Evolutionary conservation across 805 yeast genomes (phyloP), one percentile per base, ranked within the genome.

Genomic region (Tetrapisispora taiwanensis): DNA sequence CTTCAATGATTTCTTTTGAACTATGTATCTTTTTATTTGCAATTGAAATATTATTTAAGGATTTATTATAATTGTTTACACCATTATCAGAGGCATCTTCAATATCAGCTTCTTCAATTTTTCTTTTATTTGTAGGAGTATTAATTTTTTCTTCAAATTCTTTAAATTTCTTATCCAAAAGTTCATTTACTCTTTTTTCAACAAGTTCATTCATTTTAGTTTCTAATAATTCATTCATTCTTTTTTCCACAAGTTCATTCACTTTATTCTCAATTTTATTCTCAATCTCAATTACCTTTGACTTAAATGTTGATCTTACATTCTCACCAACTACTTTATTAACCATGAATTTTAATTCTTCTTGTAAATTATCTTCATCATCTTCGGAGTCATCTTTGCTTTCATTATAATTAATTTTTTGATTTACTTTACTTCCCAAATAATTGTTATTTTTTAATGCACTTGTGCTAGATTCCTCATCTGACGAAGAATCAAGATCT

Each of bases 341-440:
- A 7, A 60, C 53, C 50, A 60, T 48, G 15, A 45, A 40, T 40
- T 57, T 55, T 36, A 60, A 47, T 45, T 59, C 62, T 36, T 56
- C 52, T 42, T 53, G 59, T 47, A 54, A 38, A 15, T 39, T 50
- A 28, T 28, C 31, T 7, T 28, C 31, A 10, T 48, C 51, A 18
- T 42, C 50, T 20, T 46, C 39, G 7, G 39, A 36, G 4, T 36
- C 47, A 5, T 45, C 48, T 26, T 46, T 47, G 22, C 42, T 46
- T 14, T 45, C 53, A 27, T 43, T 47, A 15, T 46, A 46, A 22
- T 50, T 52, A 19, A 18, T 26, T 17, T 17, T 26, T 10, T 14
- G 39, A 17, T 36, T 36, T 10, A 24, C 20, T 26, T 36, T 36
- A 9, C 18, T 12, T n/a, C 19, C 18, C 7, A 36, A 35, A 13